These are phyloP conservation scores for Wickerhamiella kurtzmanii DNA, from an alignment of 805 yeast genomes.

Conservation along the genomic window DNA sequence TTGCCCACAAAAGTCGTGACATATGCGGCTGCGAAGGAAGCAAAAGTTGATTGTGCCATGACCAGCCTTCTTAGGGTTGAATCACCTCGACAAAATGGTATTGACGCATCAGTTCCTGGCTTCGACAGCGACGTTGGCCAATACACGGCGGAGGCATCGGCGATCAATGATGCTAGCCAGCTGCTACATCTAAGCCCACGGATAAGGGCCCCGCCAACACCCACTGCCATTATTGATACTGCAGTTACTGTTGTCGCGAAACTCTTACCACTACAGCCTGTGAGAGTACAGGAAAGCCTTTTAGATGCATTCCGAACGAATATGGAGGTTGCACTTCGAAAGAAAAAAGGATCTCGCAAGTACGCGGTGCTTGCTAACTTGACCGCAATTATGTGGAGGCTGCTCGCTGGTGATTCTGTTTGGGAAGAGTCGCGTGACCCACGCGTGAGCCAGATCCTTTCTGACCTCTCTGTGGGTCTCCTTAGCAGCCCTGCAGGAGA, in stretches of 20 bases:
- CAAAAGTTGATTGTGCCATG: background rate
- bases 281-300: slow-evolving; percentile 76
- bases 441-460: slow-evolving; percentile 32
- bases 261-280: slow-evolving; percentile 55
- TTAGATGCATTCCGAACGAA: slow-evolving; percentile 61
- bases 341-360: slow-evolving; percentile 3
- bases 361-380: slow-evolving; percentile 9
- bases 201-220: background rate
- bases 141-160: background rate
- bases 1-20: background rate
- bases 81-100: background rate
- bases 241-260: slow-evolving; percentile 65
- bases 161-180: slow-evolving; percentile 1
- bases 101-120: no score
- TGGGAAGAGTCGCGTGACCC: slow-evolving; percentile 9
- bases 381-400: slow-evolving; percentile 7
- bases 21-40: background rate
- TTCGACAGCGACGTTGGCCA: no score
- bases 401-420: background rate
- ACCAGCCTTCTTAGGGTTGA: background rate
- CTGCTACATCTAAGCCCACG: background rate
- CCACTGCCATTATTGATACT: slow-evolving; percentile 41
- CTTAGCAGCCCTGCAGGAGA: slow-evolving; percentile 29
- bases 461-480: slow-evolving; percentile 38
- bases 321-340: slow-evolving; percentile 25